These are phyloP conservation scores for Stephania yunnanensis DNA, from an alignment of 164 flowering plant genomes.

Conservation along the genomic window DNA sequence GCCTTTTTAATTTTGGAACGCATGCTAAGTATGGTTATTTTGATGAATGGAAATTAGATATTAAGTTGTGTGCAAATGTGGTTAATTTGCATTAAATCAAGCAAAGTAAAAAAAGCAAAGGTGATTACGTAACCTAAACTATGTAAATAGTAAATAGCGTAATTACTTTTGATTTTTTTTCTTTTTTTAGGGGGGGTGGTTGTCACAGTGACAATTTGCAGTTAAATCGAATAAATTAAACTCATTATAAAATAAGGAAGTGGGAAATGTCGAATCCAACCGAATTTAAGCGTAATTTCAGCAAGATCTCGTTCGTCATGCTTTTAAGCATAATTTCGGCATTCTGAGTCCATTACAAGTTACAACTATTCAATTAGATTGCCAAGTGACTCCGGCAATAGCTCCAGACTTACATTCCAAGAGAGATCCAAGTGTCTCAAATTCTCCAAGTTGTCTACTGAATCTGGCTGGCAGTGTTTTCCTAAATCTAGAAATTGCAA, in stretches of 20 bases:
- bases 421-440: constrained; percentile 4
- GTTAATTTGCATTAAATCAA: constrained; percentile 5
- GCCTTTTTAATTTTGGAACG: too few relatives aligned
- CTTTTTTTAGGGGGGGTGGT: too few relatives aligned
- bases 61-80: background rate
- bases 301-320: too few relatives aligned
- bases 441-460: background rate
- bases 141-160: too few relatives aligned
- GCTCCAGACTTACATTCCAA: background rate
- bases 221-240: too few relatives aligned
- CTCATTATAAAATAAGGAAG: too few relatives aligned
- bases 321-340: background rate
- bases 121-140: too few relatives aligned
- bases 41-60: background rate
- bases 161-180: too few relatives aligned
- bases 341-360: background rate
- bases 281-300: too few relatives aligned
- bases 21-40: background rate
- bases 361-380: background rate
- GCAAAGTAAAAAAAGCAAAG: background rate
- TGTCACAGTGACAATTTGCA: too few relatives aligned
- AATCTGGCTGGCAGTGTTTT: background rate
- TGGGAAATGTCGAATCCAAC: too few relatives aligned
- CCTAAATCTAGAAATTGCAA: background rate
- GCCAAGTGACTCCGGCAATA: constrained; percentile 4